Conservation (phyloP, 1,284 basidiomycete species). For the Pholiota adiposa region DNA sequence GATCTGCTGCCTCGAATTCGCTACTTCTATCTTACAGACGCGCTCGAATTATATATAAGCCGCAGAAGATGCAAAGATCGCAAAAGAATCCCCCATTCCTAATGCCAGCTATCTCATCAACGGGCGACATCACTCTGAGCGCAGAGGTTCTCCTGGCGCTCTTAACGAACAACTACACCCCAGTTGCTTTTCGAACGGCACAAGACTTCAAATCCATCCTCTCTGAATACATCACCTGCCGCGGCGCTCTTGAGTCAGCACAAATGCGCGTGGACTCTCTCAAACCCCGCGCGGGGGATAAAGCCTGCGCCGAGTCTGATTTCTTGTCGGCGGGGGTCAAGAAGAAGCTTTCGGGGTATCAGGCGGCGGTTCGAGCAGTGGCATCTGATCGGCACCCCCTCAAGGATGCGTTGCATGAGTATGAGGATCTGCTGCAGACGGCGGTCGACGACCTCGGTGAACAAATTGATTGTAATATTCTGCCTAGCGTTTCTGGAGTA, state of each 20-base stretch:
- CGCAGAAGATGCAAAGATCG: background rate
- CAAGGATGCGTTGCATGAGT: background rate
- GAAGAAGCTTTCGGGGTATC: background rate
- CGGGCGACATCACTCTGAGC: background rate
- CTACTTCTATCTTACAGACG: background rate
- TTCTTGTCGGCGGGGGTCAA: background rate
- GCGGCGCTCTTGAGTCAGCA: background rate
- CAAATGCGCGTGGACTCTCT: background rate
- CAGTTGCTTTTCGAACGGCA: background rate
- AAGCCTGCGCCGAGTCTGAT: background rate
- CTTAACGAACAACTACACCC: background rate
- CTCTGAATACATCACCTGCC: background rate
- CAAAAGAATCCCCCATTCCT: background rate
- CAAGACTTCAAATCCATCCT: background rate
- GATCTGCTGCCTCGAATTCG: background rate
- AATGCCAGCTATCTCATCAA: background rate
- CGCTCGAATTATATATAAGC: background rate
- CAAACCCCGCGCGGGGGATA: background rate
- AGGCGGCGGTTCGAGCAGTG: background rate
- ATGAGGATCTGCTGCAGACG: background rate
- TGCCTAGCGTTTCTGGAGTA: background rate
- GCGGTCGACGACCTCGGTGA: background rate
- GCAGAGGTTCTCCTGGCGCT: background rate
- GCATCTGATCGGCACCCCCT: background rate
- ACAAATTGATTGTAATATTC: background rate